Conservation (phyloP, 2,329 filamentous ascomycete genomes). For the Sclerotinia sclerotiorum region DNA sequence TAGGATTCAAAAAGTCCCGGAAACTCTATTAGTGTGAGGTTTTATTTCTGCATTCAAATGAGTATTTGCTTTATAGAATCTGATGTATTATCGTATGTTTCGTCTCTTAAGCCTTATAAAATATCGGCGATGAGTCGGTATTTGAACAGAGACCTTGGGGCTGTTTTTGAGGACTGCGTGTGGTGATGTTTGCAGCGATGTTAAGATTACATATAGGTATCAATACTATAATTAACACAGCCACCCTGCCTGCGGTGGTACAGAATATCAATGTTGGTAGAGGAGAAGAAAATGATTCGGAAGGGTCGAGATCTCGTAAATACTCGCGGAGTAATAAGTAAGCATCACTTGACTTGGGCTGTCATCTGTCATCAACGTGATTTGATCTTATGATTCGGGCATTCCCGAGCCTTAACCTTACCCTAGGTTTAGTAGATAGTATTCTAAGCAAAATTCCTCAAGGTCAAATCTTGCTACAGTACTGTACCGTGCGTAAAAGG, state of each 20-base stretch:
- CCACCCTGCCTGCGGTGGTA: background rate
- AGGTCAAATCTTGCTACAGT: too few species aligned
- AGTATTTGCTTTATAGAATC: too few species aligned
- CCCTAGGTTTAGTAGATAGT: background rate
- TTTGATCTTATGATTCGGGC: slow-evolving; percentile 6
- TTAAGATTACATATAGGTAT: background rate
- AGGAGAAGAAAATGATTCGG: background rate
- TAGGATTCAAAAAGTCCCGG: background rate
- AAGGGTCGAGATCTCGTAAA: background rate
- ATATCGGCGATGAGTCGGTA: too few species aligned
- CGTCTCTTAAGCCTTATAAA: background rate
- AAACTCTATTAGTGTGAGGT: background rate
- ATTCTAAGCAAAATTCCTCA: background rate
- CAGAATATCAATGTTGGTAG: background rate
- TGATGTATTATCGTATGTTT: background rate
- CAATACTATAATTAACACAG: background rate
- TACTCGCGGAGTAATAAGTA: background rate
- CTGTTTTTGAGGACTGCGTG: background rate
- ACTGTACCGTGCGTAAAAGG: too few species aligned
- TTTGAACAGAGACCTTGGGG: background rate
- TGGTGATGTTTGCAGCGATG: background rate
- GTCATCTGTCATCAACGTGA: background rate
- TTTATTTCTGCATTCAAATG: background rate
- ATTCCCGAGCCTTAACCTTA: slow-evolving; percentile 2
- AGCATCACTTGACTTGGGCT: slow-evolving; percentile 8